phyloP scores from a whole-genome alignment of 495 filamentous ascomycete genomes.

The Amniculicola lignicola region DNA sequence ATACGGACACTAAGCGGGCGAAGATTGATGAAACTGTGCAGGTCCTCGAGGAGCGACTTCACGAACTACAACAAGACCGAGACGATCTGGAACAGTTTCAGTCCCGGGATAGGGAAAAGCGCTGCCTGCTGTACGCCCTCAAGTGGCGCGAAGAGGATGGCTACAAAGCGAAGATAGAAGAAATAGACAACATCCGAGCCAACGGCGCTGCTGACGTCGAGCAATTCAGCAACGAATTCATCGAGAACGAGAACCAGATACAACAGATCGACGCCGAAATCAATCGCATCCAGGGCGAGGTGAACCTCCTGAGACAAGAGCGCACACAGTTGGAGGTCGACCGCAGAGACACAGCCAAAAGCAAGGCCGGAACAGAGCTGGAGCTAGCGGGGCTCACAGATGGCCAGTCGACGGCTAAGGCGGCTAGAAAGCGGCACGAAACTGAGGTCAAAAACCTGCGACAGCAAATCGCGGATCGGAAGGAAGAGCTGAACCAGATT shows the following conservation, averaged over 20 bases:
- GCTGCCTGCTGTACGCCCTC: slow-evolving; percentile 92
- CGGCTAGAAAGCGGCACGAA: slow-evolving; percentile 65
- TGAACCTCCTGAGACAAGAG: slow-evolving; percentile 85
- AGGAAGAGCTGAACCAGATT: slow-evolving; percentile 69
- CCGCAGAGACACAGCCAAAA: slow-evolving; percentile 70
- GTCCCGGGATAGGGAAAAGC: slow-evolving; percentile 88
- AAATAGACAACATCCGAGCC: slow-evolving; percentile 76
- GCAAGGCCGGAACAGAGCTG: slow-evolving; percentile 79
- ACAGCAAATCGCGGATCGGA: slow-evolving; percentile 68
- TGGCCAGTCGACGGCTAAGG: slow-evolving; percentile 73
- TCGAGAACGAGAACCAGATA: slow-evolving; percentile 77
- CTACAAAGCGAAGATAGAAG: slow-evolving; percentile 71
- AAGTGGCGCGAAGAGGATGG: slow-evolving; percentile 83
- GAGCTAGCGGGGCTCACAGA: slow-evolving; percentile 76
- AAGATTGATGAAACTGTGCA: slow-evolving; percentile 92
- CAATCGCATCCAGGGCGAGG: slow-evolving; percentile 70
- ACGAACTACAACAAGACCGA: slow-evolving; percentile 93
- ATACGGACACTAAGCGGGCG: slow-evolving; percentile 86
- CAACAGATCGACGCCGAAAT: slow-evolving; percentile 72
- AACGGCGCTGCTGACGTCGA: slow-evolving; percentile 79
- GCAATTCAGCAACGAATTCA: slow-evolving; percentile 71
- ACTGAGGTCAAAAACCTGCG: slow-evolving; percentile 71
- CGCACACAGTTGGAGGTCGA: slow-evolving; percentile 87
- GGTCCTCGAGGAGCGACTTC: slow-evolving; percentile 84
- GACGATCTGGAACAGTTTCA: slow-evolving; percentile 89